phyloP scores from a whole-genome alignment of 129 eudicot genomes.

The Scalesia atractyloides region DNA sequence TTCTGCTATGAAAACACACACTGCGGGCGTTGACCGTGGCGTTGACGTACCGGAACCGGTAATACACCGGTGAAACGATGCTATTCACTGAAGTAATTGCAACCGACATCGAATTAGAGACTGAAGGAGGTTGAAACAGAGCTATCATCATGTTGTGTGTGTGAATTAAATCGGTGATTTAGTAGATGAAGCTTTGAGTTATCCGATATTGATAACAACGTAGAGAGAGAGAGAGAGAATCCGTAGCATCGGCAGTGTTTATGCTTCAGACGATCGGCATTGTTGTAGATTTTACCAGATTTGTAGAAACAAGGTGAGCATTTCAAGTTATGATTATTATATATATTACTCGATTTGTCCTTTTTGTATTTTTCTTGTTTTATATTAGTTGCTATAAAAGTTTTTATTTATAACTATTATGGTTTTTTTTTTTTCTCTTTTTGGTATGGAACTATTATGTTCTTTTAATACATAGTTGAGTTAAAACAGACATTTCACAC shows the following conservation, averaged over 20 bases:
- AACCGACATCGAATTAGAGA: conserved; percentile 22
- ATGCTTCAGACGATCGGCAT: too few species aligned
- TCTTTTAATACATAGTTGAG: too few species aligned
- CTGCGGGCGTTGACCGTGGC: conserved; percentile 23
- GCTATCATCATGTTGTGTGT: conserved; percentile 13
- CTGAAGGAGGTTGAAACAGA: conserved; percentile 13
- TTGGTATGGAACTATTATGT: too few species aligned
- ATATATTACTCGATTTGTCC: too few species aligned
- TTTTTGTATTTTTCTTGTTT: too few species aligned
- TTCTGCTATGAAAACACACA: conserved; percentile 4
- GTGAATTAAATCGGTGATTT: conserved; percentile 23
- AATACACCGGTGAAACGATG: conserved; percentile 4
- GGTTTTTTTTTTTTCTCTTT: too few species aligned
- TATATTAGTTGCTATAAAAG: too few species aligned
- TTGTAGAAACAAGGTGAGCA: neutral
- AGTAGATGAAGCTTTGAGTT: conserved; percentile 24
- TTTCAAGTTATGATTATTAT: too few species aligned
- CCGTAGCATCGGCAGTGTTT: too few species aligned
- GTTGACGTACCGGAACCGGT: conserved; percentile 11
- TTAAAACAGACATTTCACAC: too few species aligned
- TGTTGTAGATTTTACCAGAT: neutral
- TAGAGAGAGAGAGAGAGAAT: conserved; percentile 14
- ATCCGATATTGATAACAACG: conserved; percentile 14
- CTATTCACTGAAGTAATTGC: conserved; percentile 14
- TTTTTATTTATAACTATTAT: too few species aligned